These are phyloP conservation scores for Magnaporthiopsis incrustans DNA, from an alignment of 2,329 filamentous ascomycete genomes.

Conservation along the genomic window DNA sequence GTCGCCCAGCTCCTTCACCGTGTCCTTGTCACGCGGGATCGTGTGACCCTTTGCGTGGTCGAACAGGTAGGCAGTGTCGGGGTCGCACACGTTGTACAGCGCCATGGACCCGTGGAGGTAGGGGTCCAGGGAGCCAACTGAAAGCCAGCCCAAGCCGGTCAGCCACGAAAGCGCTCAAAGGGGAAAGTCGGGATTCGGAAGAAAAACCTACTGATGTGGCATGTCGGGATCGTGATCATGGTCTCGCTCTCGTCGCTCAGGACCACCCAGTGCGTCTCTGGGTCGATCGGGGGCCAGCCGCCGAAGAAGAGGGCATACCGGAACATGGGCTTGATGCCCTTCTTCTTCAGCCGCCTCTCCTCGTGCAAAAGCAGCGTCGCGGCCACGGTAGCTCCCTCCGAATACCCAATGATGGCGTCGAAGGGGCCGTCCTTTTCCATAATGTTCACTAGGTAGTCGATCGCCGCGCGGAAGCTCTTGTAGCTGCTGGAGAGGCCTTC, in stretches of 20 bases:
- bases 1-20: constrained; percentile 38
- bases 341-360: constrained; percentile 26
- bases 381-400: constrained; percentile 50
- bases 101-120: constrained; percentile 54
- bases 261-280: constrained; percentile 33
- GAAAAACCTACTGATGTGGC: constrained; percentile 36
- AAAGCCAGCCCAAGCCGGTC: constrained; percentile 32
- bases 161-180: background rate
- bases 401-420: constrained; percentile 53
- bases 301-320: constrained; percentile 44
- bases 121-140: constrained; percentile 48
- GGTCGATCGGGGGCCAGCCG: constrained; percentile 44
- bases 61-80: constrained; percentile 50
- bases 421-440: constrained; percentile 37
- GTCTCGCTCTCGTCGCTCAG: constrained; percentile 38
- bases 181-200: background rate
- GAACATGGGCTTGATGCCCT: constrained; percentile 29
- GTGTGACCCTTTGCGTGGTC: constrained; percentile 59
- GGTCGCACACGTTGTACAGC: constrained; percentile 53
- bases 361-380: constrained; percentile 45
- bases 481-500: constrained; percentile 22
- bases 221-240: constrained; percentile 43
- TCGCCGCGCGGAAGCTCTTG: constrained; percentile 29
- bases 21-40: constrained; percentile 43
- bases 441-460: constrained; percentile 33